A percentile compares a stretch with the other conserved stretches of the same genome.
These are phyloP conservation scores for Mycena vitilis DNA, from an alignment of 768 basidiomycete genomes.

Conservation along the genomic window DNA sequence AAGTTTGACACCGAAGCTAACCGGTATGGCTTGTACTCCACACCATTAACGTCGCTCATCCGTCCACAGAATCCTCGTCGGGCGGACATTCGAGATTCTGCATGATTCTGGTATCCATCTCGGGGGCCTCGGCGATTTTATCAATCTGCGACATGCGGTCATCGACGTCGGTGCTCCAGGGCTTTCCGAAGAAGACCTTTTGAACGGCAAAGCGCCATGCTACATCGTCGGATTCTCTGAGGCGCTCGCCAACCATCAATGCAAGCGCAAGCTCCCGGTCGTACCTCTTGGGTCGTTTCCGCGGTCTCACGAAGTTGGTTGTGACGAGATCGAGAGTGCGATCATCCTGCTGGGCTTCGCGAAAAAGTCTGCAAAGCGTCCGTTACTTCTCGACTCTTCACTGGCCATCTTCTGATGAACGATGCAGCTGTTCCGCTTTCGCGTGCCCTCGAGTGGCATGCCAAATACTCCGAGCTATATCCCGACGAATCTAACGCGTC, in stretches of 20 bases:
- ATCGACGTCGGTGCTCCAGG: slow-evolving; percentile 6
- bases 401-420: not conserved
- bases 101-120: slow-evolving; percentile 14
- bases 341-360: not conserved
- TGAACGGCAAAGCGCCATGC: slow-evolving; percentile 12
- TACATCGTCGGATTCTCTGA: slow-evolving; percentile 24
- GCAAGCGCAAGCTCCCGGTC: slow-evolving; percentile 19
- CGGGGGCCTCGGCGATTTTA: not conserved
- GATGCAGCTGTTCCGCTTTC: not conserved
- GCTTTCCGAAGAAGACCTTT: not conserved
- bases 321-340: not conserved
- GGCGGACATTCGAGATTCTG: slow-evolving; percentile 13
- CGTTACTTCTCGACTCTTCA: not conserved
- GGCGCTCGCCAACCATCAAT: slow-evolving; percentile 4
- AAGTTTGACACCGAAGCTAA: slow-evolving; percentile 13
- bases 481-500: slow-evolving; percentile 1
- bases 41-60: no score
- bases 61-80: slow-evolving; percentile 11
- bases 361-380: not conserved
- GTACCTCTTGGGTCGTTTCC: not conserved
- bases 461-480: slow-evolving; percentile 12
- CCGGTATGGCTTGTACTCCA: not conserved
- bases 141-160: slow-evolving; percentile 1
- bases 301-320: not conserved
- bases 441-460: slow-evolving; percentile 20